A percentile compares a stretch with the other conserved stretches of the same genome.
Evolutionary conservation across 1,139 yeast species (phyloP).

Genomic region (Blastobotrys buckinghamii): DNA sequence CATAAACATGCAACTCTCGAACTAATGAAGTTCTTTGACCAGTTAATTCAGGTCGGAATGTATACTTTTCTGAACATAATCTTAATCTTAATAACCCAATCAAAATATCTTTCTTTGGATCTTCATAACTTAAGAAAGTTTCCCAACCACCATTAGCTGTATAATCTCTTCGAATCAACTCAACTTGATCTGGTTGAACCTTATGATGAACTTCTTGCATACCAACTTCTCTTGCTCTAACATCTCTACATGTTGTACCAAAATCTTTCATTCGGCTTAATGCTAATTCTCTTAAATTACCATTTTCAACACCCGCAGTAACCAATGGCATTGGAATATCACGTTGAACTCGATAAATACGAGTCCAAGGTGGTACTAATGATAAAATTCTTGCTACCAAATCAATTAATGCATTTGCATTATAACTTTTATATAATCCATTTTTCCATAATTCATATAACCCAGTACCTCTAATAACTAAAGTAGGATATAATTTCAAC

Average conservation of each 20-base stretch:
- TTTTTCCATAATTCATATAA: conserved; percentile 95
- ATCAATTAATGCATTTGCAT: conserved; percentile 91
- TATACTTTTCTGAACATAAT: conserved; percentile 81
- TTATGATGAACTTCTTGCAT: conserved; percentile 97
- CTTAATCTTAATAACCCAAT: conserved; percentile 87
- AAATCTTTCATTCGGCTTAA: conserved; percentile 97
- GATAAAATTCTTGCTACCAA: conserved; percentile 93
- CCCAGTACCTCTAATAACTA: conserved; percentile 97
- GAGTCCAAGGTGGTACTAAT: conserved; percentile 98
- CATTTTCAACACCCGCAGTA: conserved; percentile 97
- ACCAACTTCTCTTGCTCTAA: conserved; percentile 98
- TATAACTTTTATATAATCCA: conserved; percentile 89
- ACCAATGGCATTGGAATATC: conserved; percentile 99
- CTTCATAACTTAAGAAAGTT: conserved; percentile 92
- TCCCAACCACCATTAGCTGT: conserved; percentile 99
- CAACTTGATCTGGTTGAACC: conserved; percentile 96
- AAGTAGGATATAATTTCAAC: conserved; percentile 86
- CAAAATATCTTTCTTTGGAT: conserved; percentile 92
- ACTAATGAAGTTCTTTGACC: conserved; percentile 86
- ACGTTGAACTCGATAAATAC: conserved; percentile 96
- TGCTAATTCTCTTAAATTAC: conserved; percentile 91
- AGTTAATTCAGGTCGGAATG: conserved; percentile 84
- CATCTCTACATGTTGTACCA: conserved; percentile 94
- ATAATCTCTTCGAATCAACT: conserved; percentile 89
- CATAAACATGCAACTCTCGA: conserved; percentile 94